phyloP scores from a whole-genome alignment of 805 yeast genomes.

The Candida michaelii region DNA sequence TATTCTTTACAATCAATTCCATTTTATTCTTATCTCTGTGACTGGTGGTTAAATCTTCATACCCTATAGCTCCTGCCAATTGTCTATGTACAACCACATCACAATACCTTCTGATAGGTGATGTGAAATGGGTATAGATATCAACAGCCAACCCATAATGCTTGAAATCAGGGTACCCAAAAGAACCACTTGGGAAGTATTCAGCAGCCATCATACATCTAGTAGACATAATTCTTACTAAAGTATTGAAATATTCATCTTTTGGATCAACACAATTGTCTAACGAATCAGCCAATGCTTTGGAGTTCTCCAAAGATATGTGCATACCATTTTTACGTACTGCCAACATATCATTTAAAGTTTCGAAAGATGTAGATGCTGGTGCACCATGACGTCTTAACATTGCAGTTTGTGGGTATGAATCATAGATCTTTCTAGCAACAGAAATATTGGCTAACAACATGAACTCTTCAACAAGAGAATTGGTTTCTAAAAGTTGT shows the following conservation, averaged over 20 bases:
- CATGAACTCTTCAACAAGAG: slow-evolving; percentile 98
- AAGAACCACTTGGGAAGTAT: slow-evolving; percentile 89
- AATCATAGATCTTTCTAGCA: slow-evolving; percentile 86
- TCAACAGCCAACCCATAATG: slow-evolving; percentile 98
- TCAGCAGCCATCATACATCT: slow-evolving; percentile 99
- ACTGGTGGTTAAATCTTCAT: slow-evolving; percentile 75
- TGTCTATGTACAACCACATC: slow-evolving; percentile 98
- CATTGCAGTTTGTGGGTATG: slow-evolving; percentile 98
- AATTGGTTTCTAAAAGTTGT: slow-evolving; percentile 83
- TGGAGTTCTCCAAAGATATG: slow-evolving; percentile 80
- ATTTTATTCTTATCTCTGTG: slow-evolving; percentile 89
- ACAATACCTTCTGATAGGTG: slow-evolving; percentile 97
- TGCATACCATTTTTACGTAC: slow-evolving; percentile 69
- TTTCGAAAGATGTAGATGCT: slow-evolving; percentile 89
- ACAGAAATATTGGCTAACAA: slow-evolving; percentile 94
- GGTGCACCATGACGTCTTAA: slow-evolving; percentile 98
- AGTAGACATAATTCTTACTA: slow-evolving; percentile 94
- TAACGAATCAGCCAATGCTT: slow-evolving; percentile 88
- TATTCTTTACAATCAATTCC: slow-evolving; percentile 85
- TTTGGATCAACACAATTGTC: slow-evolving; percentile 81
- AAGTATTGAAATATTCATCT: slow-evolving; percentile 90
- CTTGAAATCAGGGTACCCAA: slow-evolving; percentile 84
- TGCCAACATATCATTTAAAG: slow-evolving; percentile 82
- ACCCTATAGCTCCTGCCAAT: slow-evolving; percentile 96
- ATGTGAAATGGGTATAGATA: slow-evolving; percentile 96